Conservation (phyloP, 345 rosid species). For the Gossypium ekmanianum region DNA sequence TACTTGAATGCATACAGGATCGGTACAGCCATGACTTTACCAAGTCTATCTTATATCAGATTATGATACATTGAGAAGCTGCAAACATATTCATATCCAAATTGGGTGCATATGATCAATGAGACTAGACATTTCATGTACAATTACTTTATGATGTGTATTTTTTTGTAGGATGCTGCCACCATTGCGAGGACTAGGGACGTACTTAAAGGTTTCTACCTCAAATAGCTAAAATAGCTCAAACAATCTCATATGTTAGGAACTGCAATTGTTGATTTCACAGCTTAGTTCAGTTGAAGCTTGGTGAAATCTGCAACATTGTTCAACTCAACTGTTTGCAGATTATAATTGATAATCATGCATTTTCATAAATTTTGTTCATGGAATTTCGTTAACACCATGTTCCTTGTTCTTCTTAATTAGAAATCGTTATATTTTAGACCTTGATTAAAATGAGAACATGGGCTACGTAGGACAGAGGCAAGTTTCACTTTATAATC, state of each 20-base stretch:
- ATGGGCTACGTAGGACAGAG: neutral
- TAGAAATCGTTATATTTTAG: neutral
- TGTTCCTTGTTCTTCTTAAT: neutral
- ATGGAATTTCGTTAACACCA: neutral
- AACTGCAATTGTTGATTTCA: conserved; percentile 9
- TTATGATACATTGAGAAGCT: neutral
- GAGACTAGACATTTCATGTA: neutral
- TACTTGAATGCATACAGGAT: conserved; percentile 9
- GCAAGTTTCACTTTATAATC: neutral
- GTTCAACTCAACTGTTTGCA: neutral
- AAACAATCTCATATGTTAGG: neutral
- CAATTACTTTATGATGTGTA: conserved; percentile 16
- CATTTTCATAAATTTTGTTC: neutral
- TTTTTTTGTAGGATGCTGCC: conserved; percentile 10
- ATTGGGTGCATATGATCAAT: neutral
- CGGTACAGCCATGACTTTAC: conserved; percentile 6
- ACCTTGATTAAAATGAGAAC: neutral
- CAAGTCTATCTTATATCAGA: neutral
- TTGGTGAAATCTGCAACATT: conserved; percentile 5
- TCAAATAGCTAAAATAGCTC: conserved; percentile 7
- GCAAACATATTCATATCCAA: neutral
- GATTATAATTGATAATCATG: neutral
- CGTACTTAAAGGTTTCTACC: conserved; percentile 17
- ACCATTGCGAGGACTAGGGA: conserved; percentile 5
- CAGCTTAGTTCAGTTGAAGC: neutral